Evolutionary conservation across 371 early-diverging fungal genomes (phyloP).

Genomic region (Mucor circinelloides): DNA sequence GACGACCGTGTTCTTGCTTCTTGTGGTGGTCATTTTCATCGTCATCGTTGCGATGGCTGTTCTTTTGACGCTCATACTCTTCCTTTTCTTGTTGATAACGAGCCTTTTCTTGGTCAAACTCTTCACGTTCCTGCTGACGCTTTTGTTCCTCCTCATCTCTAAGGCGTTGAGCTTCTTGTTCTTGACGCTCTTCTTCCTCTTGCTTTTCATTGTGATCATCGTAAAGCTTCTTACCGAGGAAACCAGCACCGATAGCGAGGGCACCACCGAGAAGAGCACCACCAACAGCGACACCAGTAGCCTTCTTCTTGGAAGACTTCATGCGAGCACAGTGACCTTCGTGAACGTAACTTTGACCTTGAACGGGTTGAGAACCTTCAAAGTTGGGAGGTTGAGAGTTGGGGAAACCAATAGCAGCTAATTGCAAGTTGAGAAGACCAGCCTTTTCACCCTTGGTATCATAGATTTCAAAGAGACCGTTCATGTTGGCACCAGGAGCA

Average conservation of each 20-base stretch:
- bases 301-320: slow-evolving; percentile 54
- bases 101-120: slow-evolving; percentile 30
- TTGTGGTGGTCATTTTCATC: slow-evolving; percentile 10
- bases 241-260: slow-evolving; percentile 54
- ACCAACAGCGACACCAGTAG: slow-evolving; percentile 47
- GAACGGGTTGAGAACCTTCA: slow-evolving; percentile 28
- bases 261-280: slow-evolving; percentile 50
- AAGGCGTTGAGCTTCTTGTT: slow-evolving; percentile 30
- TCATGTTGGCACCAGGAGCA: slow-evolving; percentile 50
- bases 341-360: slow-evolving; percentile 52
- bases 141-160: slow-evolving; percentile 34
- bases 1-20: slow-evolving; percentile 5
- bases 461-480: slow-evolving; percentile 53
- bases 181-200: slow-evolving; percentile 29
- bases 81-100: slow-evolving; percentile 20
- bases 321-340: slow-evolving; percentile 52
- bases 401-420: slow-evolving; percentile 53
- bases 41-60: slow-evolving; percentile 7
- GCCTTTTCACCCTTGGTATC: slow-evolving; percentile 49
- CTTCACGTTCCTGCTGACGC: slow-evolving; percentile 20
- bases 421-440: slow-evolving; percentile 52
- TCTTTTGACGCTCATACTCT: slow-evolving; percentile 24
- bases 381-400: slow-evolving; percentile 37
- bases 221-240: slow-evolving; percentile 53
- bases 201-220: slow-evolving; percentile 43